Conservation (phyloP, 2,329 filamentous ascomycete species). For the Stromatinia cepivora region DNA sequence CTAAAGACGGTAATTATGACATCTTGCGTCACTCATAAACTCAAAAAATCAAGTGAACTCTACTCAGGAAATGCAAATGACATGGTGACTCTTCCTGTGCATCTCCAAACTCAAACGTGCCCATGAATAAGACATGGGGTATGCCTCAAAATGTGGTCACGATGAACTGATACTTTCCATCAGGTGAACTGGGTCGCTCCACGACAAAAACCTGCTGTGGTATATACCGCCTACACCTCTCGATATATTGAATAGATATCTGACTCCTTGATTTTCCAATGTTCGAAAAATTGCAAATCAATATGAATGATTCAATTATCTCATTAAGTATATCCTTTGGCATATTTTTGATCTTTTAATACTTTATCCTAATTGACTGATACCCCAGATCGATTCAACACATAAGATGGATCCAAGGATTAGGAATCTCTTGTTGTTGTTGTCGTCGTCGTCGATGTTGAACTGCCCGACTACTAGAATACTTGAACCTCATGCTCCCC, state of each 20-base stretch:
- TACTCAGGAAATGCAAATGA: not conserved
- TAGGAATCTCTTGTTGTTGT: not conserved
- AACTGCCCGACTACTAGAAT: not conserved
- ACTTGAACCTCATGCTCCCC: not conserved
- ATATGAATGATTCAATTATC: not conserved
- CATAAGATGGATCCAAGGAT: not conserved
- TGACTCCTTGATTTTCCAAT: not conserved
- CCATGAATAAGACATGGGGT: not conserved
- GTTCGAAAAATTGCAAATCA: not conserved
- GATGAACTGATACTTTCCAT: not conserved
- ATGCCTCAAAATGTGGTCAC: not conserved
- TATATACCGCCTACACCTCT: not conserved
- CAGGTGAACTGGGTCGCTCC: not conserved
- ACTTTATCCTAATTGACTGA: not conserved
- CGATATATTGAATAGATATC: not conserved
- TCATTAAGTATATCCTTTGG: not conserved
- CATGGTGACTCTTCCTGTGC: not conserved
- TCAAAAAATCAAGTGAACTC: not conserved
- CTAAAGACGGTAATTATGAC: not conserved
- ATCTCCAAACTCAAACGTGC: not conserved
- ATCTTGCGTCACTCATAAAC: not conserved
- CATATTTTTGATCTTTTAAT: not conserved
- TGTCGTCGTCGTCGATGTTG: too few relatives aligned
- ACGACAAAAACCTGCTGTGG: not conserved
- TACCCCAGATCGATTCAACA: not conserved